phyloP scores from a whole-genome alignment of 192 early-diverging fungal genomes.

The Coemansia nantahalensis region DNA sequence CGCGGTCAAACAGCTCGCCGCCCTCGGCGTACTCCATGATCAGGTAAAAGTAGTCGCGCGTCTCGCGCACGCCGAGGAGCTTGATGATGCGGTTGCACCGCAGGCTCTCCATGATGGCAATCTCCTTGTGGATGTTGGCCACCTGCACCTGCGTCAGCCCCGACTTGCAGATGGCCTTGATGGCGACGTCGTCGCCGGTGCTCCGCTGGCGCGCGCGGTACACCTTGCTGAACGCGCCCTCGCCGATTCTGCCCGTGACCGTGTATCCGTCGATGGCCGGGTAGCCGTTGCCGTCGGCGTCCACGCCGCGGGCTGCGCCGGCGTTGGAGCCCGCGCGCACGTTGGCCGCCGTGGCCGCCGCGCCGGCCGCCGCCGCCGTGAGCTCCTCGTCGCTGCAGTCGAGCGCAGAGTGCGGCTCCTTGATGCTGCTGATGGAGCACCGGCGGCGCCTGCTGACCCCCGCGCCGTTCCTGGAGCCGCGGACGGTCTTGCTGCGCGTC shows the following conservation, averaged over 20 bases:
- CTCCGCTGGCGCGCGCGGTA: slow-evolving; percentile 61
- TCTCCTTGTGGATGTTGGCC: slow-evolving; percentile 84
- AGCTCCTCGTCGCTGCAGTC: slow-evolving; percentile 39
- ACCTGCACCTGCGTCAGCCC: slow-evolving; percentile 72
- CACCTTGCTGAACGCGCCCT: slow-evolving; percentile 80
- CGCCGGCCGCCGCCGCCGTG: no score
- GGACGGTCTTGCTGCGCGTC: slow-evolving; percentile 16
- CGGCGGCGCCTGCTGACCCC: slow-evolving; percentile 21
- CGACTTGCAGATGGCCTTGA: slow-evolving; percentile 78
- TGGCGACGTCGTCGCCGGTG: slow-evolving; percentile 68
- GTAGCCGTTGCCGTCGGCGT: slow-evolving; percentile 30
- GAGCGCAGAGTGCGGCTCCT: slow-evolving; percentile 20
- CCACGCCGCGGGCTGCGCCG: slow-evolving; percentile 19
- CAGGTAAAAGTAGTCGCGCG: slow-evolving; percentile 72
- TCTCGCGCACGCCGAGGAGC: slow-evolving; percentile 73
- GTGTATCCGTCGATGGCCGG: slow-evolving; percentile 51
- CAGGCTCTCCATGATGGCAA: slow-evolving; percentile 78
- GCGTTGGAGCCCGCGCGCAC: slow-evolving; percentile 43
- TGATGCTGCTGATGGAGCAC: slow-evolving; percentile 37
- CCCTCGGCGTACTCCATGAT: slow-evolving; percentile 81
- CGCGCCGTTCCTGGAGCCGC: slow-evolving; percentile 11
- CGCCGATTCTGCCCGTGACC: slow-evolving; percentile 39
- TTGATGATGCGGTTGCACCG: slow-evolving; percentile 74
- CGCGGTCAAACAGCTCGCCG: slow-evolving; percentile 88
- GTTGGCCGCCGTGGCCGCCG: no score